Conservation (phyloP, 176 grass and related monocot genomes). For the Cenchrus purpureus region DNA sequence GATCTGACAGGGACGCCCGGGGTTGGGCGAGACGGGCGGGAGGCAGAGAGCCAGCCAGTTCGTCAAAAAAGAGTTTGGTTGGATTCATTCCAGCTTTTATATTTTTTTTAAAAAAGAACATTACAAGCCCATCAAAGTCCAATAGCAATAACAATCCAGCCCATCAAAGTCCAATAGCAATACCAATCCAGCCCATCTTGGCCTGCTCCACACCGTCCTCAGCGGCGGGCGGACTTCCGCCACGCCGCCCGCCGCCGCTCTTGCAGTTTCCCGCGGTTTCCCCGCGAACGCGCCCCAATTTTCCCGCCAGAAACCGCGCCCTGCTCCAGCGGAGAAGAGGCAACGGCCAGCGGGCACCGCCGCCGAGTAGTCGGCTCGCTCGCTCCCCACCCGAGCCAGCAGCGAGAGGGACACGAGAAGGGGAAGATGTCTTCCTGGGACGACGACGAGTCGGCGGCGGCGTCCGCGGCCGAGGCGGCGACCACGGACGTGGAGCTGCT, state of each 20-base stretch:
- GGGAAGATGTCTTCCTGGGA: conserved; percentile 52
- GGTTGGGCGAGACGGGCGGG: too few species aligned
- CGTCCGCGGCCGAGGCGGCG: conserved; percentile 38
- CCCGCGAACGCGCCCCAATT: neutral
- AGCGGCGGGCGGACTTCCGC: too few species aligned
- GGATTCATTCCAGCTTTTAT: too few species aligned
- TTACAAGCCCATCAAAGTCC: neutral
- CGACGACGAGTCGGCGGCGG: conserved; percentile 39
- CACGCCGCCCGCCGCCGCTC: too few species aligned
- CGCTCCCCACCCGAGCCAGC: neutral
- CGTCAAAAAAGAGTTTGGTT: too few species aligned
- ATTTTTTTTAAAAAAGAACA: too few species aligned
- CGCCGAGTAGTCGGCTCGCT: neutral
- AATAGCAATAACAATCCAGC: neutral
- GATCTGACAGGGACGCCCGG: neutral
- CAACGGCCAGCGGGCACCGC: neutral
- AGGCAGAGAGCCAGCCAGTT: too few species aligned
- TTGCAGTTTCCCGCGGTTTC: conserved; percentile 14
- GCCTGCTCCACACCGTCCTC: too few species aligned
- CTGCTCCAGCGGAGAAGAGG: neutral
- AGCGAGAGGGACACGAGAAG: neutral
- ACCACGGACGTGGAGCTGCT: conserved; percentile 77
- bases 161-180: neutral
- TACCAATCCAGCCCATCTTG: neutral
- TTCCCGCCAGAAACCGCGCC: conserved; percentile 28